These are phyloP conservation scores for Pulicaria dysenterica DNA, from an alignment of 129 eudicot genomes.

Conservation along the genomic window DNA sequence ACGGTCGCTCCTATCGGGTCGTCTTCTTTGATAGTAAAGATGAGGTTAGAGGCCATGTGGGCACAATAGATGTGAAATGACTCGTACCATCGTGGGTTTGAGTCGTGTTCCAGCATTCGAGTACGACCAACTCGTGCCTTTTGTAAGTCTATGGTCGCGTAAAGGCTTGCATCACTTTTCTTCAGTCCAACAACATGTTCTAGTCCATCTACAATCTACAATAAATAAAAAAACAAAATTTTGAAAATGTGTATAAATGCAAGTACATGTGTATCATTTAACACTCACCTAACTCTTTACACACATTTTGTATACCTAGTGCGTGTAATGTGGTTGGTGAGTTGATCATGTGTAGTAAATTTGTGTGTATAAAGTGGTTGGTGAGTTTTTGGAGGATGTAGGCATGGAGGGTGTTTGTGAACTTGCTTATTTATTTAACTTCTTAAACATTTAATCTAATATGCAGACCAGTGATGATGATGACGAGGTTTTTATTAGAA, in stretches of 20 bases:
- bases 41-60: conserved; percentile 74
- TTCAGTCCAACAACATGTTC: conserved; percentile 49
- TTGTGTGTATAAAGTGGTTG: too few relatives aligned
- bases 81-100: conserved; percentile 88
- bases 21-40: conserved; percentile 64
- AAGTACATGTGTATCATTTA: too few relatives aligned
- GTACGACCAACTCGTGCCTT: conserved; percentile 92
- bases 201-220: conserved; percentile 56
- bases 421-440: too few relatives aligned
- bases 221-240: neutral
- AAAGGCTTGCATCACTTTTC: conserved; percentile 49
- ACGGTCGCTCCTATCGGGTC: conserved; percentile 71
- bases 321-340: too few relatives aligned
- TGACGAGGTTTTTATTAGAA: too few relatives aligned
- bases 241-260: neutral
- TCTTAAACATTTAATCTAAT: too few relatives aligned
- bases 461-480: too few relatives aligned
- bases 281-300: too few relatives aligned
- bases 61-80: conserved; percentile 90
- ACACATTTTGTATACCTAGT: too few relatives aligned
- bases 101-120: conserved; percentile 46
- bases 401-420: too few relatives aligned
- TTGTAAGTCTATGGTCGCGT: conserved; percentile 77
- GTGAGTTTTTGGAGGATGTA: too few relatives aligned
- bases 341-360: too few relatives aligned